Percentiles rank a stretch among this genome's conserved stretches.
phyloP scores from a whole-genome alignment of 805 yeast genomes.

The Ogataea zsoltii region DNA sequence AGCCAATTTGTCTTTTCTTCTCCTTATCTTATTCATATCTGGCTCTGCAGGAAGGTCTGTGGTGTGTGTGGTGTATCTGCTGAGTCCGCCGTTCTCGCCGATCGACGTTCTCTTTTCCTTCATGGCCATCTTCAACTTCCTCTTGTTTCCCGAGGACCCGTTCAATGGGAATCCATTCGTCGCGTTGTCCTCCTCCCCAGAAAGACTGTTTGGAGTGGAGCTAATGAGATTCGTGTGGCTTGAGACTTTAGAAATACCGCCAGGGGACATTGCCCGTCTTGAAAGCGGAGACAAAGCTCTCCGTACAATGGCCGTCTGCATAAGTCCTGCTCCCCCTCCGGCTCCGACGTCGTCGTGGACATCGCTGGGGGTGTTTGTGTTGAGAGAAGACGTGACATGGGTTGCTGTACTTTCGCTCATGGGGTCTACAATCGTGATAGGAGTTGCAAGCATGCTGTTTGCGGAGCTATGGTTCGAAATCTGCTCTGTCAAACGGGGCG shows the following conservation, averaged over 20 bases:
- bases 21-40: slow-evolving; percentile 1
- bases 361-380: slow-evolving; percentile 16
- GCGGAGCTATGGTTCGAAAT: not conserved
- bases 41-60: slow-evolving; percentile 6
- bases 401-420: slow-evolving; percentile 8
- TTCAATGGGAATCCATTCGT: slow-evolving; percentile 6
- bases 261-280: slow-evolving; percentile 19
- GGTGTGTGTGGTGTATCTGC: slow-evolving; percentile 10
- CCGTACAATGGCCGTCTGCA: slow-evolving; percentile 2
- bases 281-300: slow-evolving; percentile 6
- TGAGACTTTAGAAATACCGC: slow-evolving; percentile 8
- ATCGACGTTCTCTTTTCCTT: slow-evolving; percentile 13
- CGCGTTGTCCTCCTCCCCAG: slow-evolving; percentile 17
- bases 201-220: slow-evolving; percentile 13
- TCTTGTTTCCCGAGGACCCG: slow-evolving; percentile 13
- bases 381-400: slow-evolving; percentile 13
- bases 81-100: slow-evolving; percentile 12
- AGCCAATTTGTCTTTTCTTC: slow-evolving; percentile 15
- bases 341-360: slow-evolving; percentile 3
- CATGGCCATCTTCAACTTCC: slow-evolving; percentile 13
- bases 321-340: not conserved
- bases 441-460: slow-evolving; percentile 6
- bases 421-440: slow-evolving; percentile 11
- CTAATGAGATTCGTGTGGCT: slow-evolving; percentile 8
- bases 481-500: not conserved